Percentiles rank a stretch among this genome's conserved stretches.
These are phyloP conservation scores for Cornus florida DNA, from an alignment of 148 eudicot species.

Conservation along the genomic window DNA sequence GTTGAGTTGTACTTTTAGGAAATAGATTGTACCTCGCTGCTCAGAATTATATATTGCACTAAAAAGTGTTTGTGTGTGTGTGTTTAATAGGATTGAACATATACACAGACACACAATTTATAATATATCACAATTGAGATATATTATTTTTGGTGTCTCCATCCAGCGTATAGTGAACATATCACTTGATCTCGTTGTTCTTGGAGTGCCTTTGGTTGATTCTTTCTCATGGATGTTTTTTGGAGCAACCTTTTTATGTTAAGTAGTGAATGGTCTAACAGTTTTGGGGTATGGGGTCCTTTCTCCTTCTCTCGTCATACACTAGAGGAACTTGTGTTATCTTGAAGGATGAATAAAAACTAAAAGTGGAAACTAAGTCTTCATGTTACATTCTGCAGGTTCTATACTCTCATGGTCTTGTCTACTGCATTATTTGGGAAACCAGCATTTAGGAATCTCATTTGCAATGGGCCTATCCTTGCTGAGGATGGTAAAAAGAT, in stretches of 20 bases:
- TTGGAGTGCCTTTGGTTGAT: neutral
- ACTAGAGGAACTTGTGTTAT: neutral
- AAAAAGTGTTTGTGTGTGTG: too few relatives aligned
- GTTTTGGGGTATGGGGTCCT: neutral
- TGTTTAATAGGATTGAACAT: too few relatives aligned
- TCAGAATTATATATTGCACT: too few relatives aligned
- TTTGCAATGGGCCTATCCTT: conserved; percentile 97
- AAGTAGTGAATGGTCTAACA: too few relatives aligned
- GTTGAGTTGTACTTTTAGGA: too few relatives aligned
- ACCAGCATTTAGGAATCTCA: conserved; percentile 93
- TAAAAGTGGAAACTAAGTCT: neutral
- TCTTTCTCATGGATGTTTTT: neutral
- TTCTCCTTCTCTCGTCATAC: neutral
- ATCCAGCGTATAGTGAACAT: neutral
- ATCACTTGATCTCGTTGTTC: neutral
- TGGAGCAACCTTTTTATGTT: neutral
- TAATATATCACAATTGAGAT: too few relatives aligned
- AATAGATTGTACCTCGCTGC: too few relatives aligned
- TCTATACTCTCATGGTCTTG: conserved; percentile 96
- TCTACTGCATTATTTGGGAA: conserved; percentile 93
- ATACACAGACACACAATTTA: too few relatives aligned
- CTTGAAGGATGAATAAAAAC: neutral
- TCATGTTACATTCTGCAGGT: conserved; percentile 43
- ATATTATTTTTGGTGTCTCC: too few relatives aligned
- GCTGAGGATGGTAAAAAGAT: conserved; percentile 99